phyloP scores from a whole-genome alignment of 2,329 filamentous ascomycete genomes.

The Intubia oerlemansii region DNA sequence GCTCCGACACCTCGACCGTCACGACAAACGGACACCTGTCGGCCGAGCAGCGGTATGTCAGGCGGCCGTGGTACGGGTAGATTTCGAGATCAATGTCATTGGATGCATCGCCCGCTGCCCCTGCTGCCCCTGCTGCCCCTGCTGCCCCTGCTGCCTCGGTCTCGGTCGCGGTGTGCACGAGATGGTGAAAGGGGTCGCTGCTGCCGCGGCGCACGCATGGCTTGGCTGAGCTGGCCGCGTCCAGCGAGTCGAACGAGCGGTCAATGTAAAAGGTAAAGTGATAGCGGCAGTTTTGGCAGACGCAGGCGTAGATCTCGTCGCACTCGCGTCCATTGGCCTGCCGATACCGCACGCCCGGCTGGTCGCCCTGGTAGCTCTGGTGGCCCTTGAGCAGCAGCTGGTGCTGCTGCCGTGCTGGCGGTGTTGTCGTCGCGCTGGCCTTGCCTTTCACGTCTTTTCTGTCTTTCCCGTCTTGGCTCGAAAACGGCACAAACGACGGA shows the following conservation, averaged over 20 bases:
- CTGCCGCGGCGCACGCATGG: conserved; percentile 7
- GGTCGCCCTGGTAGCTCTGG: conserved; percentile 5
- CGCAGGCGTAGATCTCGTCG: conserved; percentile 10
- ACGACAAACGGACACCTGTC: conserved; percentile 20
- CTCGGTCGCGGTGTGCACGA: conserved; percentile 5
- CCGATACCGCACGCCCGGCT: background rate
- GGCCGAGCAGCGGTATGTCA: conserved; percentile 20
- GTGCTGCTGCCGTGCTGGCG: conserved; percentile 3
- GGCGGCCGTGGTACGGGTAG: conserved; percentile 17
- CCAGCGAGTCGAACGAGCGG: background rate
- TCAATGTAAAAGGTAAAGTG: conserved; percentile 13
- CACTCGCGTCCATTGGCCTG: conserved; percentile 5
- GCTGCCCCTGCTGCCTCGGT: too few species aligned
- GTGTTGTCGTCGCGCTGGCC: background rate
- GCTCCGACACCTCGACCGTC: conserved; percentile 25
- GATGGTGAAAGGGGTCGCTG: conserved; percentile 10
- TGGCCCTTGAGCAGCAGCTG: conserved; percentile 9
- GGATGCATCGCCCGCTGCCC: too few species aligned
- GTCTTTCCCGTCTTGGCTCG: too few species aligned
- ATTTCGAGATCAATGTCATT: conserved; percentile 12
- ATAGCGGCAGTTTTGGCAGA: conserved; percentile 14
- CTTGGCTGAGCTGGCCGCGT: background rate
- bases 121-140: too few species aligned
- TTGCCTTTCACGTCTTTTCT: too few species aligned
- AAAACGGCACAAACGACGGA: background rate